Percentiles rank a stretch among this genome's conserved stretches.
Conservation (phyloP, 176 grass and related monocot genomes). For the Phoenix dactylifera region DNA sequence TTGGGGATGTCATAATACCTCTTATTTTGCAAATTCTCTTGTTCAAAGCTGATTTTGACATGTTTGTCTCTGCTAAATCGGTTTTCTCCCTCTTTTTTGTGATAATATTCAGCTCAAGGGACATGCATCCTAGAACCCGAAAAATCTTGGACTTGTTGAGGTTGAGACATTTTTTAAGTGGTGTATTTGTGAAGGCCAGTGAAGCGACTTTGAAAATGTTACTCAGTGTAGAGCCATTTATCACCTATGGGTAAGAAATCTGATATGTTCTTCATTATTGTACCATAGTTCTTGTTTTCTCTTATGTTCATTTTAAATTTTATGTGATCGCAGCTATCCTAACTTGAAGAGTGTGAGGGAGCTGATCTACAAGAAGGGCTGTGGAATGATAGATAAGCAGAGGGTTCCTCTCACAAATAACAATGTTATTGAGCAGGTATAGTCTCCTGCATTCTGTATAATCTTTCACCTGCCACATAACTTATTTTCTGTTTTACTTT, state of each 20-base stretch:
- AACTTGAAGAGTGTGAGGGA: constrained; percentile 88
- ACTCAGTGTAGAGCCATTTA: constrained; percentile 57
- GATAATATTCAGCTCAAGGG: constrained; percentile 34
- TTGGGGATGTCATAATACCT: background rate
- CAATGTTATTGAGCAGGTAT: constrained; percentile 86
- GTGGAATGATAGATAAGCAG: constrained; percentile 53
- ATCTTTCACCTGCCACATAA: background rate
- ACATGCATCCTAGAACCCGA: constrained; percentile 69
- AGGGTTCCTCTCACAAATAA: constrained; percentile 81
- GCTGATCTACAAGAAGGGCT: constrained; percentile 89
- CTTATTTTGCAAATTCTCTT: background rate
- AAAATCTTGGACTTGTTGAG: constrained; percentile 51
- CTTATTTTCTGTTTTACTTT: too few species aligned
- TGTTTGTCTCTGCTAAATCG: background rate
- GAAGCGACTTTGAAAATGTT: constrained; percentile 61
- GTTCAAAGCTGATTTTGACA: background rate
- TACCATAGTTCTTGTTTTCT: background rate
- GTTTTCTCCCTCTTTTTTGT: constrained; percentile 6
- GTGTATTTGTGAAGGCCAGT: constrained; percentile 73
- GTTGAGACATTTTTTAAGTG: constrained; percentile 45
- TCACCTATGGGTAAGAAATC: constrained; percentile 77
- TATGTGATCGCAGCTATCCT: constrained; percentile 35
- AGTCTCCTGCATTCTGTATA: background rate
- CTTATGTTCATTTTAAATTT: background rate
- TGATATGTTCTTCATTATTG: background rate